These are phyloP conservation scores for Cucurbita argyrosperma DNA, from an alignment of 306 rosid genomes.

Conservation along the genomic window DNA sequence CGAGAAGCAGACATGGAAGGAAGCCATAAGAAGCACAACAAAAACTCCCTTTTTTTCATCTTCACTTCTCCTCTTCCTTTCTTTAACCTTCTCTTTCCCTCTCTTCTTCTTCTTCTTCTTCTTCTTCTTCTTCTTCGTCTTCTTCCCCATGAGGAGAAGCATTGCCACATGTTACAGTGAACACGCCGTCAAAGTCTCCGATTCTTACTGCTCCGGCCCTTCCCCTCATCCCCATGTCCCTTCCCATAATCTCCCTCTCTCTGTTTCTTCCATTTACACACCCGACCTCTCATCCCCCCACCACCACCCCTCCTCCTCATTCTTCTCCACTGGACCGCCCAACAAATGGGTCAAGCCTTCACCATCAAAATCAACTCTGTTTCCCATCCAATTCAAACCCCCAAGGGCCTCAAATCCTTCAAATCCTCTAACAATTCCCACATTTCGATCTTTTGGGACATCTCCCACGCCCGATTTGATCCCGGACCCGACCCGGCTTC, in stretches of 20 bases:
- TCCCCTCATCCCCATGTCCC: conserved; percentile 25
- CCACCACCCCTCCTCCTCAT: conserved; percentile 27
- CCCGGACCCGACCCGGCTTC: conserved; percentile 50
- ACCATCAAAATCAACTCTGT: conserved; percentile 12
- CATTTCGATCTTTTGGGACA: conserved; percentile 51
- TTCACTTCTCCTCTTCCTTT: conserved; percentile 10
- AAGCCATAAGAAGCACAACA: conserved; percentile 5
- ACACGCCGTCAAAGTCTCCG: conserved; percentile 64
- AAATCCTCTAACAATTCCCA: neutral
- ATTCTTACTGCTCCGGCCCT: conserved; percentile 75
- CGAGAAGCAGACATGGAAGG: conserved; percentile 13
- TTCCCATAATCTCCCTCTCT: conserved; percentile 25
- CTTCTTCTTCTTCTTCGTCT: neutral
- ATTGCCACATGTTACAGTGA: conserved; percentile 80
- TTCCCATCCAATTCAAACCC: conserved; percentile 11
- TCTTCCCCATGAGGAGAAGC: conserved; percentile 36
- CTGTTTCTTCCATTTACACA: conserved; percentile 42
- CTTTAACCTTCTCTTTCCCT: conserved; percentile 13
- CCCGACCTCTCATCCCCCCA: conserved; percentile 22
- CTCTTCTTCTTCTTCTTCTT: neutral
- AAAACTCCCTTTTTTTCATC: conserved; percentile 21
- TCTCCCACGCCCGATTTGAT: conserved; percentile 37
- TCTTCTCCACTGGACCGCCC: conserved; percentile 37
- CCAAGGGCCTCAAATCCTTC: conserved; percentile 31
- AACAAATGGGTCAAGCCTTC: conserved; percentile 32